These are phyloP conservation scores for Nitzschia sp. DNA, from an alignment of 108 stramenopile species.

Conservation along the genomic window DNA sequence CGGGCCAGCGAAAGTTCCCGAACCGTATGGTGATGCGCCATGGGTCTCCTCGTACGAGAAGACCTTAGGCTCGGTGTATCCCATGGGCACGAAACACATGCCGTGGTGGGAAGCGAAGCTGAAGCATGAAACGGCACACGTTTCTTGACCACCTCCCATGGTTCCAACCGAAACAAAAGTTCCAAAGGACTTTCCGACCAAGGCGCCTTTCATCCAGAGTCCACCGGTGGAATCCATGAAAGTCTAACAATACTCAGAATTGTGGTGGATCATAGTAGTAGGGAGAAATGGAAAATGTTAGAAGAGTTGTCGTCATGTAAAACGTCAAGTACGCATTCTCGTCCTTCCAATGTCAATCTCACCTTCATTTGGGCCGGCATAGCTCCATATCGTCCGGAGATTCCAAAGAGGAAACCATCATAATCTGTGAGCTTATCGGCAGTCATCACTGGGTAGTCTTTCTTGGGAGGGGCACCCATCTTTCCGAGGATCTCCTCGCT, in stretches of 20 bases:
- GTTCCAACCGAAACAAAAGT: constrained; percentile 56
- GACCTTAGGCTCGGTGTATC: constrained; percentile 56
- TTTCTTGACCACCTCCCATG: constrained; percentile 76
- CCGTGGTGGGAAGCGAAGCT: constrained; percentile 77
- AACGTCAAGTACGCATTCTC: background rate
- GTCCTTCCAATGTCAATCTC: too few relatives aligned
- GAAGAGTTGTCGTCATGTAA: background rate
- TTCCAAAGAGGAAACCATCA: constrained; percentile 73
- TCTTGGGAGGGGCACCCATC: constrained; percentile 61
- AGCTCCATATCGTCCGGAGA: constrained; percentile 67
- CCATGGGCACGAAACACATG: constrained; percentile 72
- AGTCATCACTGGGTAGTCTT: constrained; percentile 45
- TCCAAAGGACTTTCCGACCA: constrained; percentile 72
- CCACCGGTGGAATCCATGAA: constrained; percentile 68
- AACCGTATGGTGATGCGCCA: constrained; percentile 66
- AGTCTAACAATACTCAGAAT: background rate
- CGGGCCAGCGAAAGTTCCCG: constrained; percentile 63
- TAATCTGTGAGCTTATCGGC: constrained; percentile 47
- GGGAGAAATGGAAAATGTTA: too few relatives aligned
- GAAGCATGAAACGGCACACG: constrained; percentile 50
- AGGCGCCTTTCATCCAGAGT: constrained; percentile 66
- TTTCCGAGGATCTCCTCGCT: constrained; percentile 60
- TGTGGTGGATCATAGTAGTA: too few relatives aligned
- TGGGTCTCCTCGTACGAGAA: constrained; percentile 54
- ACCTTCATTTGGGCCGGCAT: constrained; percentile 71